Conservation (phyloP, 371 early-diverging fungal species). For the Apophysomyces variabilis region DNA sequence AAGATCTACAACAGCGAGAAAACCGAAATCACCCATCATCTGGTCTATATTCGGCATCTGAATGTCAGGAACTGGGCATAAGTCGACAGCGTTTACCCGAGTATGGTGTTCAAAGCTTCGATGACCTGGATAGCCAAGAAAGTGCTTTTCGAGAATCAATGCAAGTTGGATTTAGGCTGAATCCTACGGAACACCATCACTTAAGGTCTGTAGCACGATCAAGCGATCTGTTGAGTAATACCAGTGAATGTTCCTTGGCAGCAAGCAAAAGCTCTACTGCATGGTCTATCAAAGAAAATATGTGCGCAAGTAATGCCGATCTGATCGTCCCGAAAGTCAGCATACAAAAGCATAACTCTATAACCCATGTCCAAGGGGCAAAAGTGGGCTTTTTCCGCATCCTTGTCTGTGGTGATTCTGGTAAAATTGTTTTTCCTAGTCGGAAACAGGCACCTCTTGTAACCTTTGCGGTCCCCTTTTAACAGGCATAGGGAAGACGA, state of each 20-base stretch:
- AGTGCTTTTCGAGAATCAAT: constrained; percentile 6
- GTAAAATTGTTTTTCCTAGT: constrained; percentile 25
- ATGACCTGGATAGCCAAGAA: constrained; percentile 7
- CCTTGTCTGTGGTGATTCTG: constrained; percentile 65
- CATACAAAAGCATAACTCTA: background rate
- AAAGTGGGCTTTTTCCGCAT: constrained; percentile 52
- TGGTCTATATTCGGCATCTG: background rate
- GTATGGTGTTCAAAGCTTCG: constrained; percentile 15
- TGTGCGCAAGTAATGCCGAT: constrained; percentile 14
- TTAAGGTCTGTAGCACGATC: background rate
- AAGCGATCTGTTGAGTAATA: constrained; percentile 3
- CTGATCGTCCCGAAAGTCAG: constrained; percentile 13
- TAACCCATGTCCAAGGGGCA: constrained; percentile 15
- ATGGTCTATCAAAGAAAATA: constrained; percentile 9
- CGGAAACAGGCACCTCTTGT: constrained; percentile 1
- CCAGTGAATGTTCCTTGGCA: background rate
- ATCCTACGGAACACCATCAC: background rate
- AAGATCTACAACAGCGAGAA: background rate
- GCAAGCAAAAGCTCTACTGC: constrained; percentile 3
- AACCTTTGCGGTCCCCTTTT: background rate
- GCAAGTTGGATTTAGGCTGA: background rate
- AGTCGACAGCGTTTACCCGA: background rate
- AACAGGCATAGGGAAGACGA: constrained; percentile 58
- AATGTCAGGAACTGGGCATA: background rate
- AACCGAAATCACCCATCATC: background rate